phyloP scores from a whole-genome alignment of 495 filamentous ascomycete species.

The Talaromyces nanjingensis region DNA sequence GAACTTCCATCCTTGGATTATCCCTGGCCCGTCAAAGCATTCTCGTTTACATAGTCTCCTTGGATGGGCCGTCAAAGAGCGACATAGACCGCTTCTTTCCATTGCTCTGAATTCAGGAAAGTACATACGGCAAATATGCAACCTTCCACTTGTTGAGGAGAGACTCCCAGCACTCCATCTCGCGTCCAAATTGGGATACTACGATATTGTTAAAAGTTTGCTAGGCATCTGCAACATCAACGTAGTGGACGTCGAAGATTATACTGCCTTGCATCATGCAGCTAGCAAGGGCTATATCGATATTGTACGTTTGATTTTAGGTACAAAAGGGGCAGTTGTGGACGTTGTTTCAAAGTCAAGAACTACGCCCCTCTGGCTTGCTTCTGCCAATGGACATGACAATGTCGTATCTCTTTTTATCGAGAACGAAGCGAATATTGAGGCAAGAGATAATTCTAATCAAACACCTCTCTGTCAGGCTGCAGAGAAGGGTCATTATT shows the following conservation, averaged over 20 bases:
- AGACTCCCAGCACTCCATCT: slow-evolving; percentile 15
- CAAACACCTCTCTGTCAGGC: no score
- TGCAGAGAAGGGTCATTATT: background rate
- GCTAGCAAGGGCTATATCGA: slow-evolving; percentile 4
- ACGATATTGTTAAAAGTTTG: background rate
- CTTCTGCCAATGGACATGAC: background rate
- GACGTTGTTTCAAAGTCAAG: background rate
- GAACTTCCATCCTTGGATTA: slow-evolving; percentile 19
- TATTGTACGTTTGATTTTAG: background rate
- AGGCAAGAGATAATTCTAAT: no score
- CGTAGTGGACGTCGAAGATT: background rate
- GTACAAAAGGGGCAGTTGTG: background rate
- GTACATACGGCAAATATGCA: slow-evolving; percentile 5
- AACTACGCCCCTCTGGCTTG: background rate
- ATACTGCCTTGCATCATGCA: slow-evolving; percentile 11
- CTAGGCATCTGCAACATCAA: slow-evolving; percentile 3
- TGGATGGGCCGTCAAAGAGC: slow-evolving; percentile 18
- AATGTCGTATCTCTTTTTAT: no score
- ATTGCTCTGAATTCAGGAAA: slow-evolving; percentile 3
- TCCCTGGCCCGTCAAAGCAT: slow-evolving; percentile 12
- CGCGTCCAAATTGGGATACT: slow-evolving; percentile 13
- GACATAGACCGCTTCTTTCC: slow-evolving; percentile 14
- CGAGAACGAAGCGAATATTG: no score
- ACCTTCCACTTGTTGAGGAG: slow-evolving; percentile 15
- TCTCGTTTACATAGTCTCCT: slow-evolving; percentile 20